These are phyloP conservation scores for Solanum etuberosum DNA, from an alignment of 257 asterid species.

Conservation along the genomic window DNA sequence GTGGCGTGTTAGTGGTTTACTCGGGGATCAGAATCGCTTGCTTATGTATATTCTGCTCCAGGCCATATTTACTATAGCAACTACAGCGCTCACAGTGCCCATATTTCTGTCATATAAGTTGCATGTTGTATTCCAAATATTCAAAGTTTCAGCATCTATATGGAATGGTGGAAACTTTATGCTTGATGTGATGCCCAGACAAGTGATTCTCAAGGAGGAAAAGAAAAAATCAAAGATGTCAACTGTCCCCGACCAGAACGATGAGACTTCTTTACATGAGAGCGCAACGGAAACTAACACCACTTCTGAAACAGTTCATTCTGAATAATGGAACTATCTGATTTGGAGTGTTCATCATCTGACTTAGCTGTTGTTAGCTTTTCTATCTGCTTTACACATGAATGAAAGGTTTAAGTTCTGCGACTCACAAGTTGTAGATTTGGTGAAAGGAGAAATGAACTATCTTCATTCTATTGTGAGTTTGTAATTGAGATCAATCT, in stretches of 20 bases:
- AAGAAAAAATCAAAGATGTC: conserved; percentile 58
- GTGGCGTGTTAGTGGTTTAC: conserved; percentile 95
- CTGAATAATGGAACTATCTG: not conserved
- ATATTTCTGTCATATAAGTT: conserved; percentile 74
- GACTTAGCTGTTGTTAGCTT: not conserved
- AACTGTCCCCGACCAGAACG: not conserved
- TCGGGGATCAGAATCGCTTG: conserved; percentile 87
- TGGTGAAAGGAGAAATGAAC: not conserved
- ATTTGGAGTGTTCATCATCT: not conserved
- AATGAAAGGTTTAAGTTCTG: not conserved
- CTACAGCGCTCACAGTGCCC: conserved; percentile 79
- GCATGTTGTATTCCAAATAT: conserved; percentile 62
- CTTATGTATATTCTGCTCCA: conserved; percentile 85
- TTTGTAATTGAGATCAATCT: not conserved
- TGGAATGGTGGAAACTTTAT: conserved; percentile 96
- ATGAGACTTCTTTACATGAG: not conserved
- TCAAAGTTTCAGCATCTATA: conserved; percentile 74
- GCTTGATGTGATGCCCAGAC: conserved; percentile 95
- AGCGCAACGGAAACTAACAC: not conserved
- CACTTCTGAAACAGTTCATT: conserved; percentile 14
- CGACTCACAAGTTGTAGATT: not conserved
- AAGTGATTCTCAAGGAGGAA: conserved; percentile 62
- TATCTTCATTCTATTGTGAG: not conserved
- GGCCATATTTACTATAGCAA: conserved; percentile 79
- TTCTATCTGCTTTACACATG: not conserved